Evolutionary conservation across 2,329 filamentous ascomycete genomes (phyloP).

Genomic region (Setomelanomma holmii): DNA sequence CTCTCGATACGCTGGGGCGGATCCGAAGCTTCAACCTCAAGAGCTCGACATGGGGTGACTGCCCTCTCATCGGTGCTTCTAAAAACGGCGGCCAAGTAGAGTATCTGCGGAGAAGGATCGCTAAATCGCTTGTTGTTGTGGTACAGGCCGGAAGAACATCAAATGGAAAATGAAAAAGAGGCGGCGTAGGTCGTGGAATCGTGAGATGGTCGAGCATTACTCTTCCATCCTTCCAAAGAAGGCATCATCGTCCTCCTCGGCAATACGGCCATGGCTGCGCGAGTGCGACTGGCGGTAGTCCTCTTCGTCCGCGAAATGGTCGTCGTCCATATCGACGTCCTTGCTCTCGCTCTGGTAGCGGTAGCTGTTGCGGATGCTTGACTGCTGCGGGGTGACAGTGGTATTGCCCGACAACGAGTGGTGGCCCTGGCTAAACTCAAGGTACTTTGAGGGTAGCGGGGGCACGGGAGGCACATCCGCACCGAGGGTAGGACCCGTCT

Average conservation of each 20-base stretch:
- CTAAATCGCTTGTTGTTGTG: slow-evolving; percentile 45
- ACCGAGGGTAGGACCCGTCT: slow-evolving; percentile 68
- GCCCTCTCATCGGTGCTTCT: slow-evolving; percentile 54
- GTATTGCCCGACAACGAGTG: slow-evolving; percentile 64
- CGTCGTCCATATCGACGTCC: slow-evolving; percentile 62
- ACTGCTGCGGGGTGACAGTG: slow-evolving; percentile 63
- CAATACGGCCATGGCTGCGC: slow-evolving; percentile 65
- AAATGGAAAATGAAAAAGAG: slow-evolving; percentile 10
- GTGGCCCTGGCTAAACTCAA: slow-evolving; percentile 64
- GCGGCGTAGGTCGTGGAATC: slow-evolving; percentile 5
- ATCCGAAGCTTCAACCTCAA: slow-evolving; percentile 50
- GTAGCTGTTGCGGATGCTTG: slow-evolving; percentile 68
- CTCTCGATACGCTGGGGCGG: slow-evolving; percentile 14
- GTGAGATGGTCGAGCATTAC: slow-evolving; percentile 22
- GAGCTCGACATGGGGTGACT: slow-evolving; percentile 35
- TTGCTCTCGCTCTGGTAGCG: slow-evolving; percentile 54
- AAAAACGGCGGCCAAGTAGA: slow-evolving; percentile 18
- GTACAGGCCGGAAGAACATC: slow-evolving; percentile 41
- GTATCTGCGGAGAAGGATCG: slow-evolving; percentile 48
- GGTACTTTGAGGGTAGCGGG: slow-evolving; percentile 80
- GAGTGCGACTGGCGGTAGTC: slow-evolving; percentile 60
- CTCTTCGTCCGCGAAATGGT: slow-evolving; percentile 70
- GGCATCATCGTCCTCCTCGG: slow-evolving; percentile 93
- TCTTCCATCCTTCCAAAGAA: slow-evolving; percentile 98
- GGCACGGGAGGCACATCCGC: slow-evolving; percentile 86